Evolutionary conservation across 345 rosid genomes (phyloP), one percentile per base, ranked within the genome.

Genomic region (Anacardium occidentale): DNA sequence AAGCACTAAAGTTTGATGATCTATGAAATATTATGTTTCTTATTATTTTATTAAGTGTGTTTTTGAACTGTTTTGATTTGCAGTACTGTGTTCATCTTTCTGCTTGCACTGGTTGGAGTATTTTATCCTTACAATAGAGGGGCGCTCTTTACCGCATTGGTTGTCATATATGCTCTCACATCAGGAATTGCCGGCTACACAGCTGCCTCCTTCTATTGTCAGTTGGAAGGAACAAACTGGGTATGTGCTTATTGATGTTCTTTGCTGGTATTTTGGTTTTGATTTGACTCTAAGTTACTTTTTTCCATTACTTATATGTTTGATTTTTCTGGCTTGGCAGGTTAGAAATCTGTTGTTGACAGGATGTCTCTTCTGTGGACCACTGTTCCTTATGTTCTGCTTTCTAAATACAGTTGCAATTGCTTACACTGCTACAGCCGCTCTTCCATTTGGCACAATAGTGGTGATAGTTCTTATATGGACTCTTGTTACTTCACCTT

Each of bases 71-170:
- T 58, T 22, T 22, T 73, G 17, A 53, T 68, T 37, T 62, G 26
- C 84, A 85, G 89, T 24, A 81, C 86, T 1, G 47, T 83, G 22
- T 85, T 83, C 70, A 85, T 85, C 20, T 85, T 85, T 55, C 37
- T 85, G 10, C 83, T 85, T 48, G 85, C 89, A 18, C 42, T 85
- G 45, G 89, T 85, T 45, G 89, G 89, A 18, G 86, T 85, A 3
- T 85, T 85, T 69, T 85, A 85, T 75, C 89, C 89, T 12, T 85
- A 85, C 71, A 85, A 85, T 69, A 79, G 89, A 6, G 89, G 89
- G 53, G 86, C 89, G 67, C 85, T 85, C 14, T 83, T 85, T 54
- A 85, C 89, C 11, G 89, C 89, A 18, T 59, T 85, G 74, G 89
- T 85, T 62, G 83, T 85, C 68, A 83, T 85, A 47, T 85, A 85